Evolutionary conservation across 164 flowering plant genomes (phyloP).

Genomic region (Nymphaea thermarum): DNA sequence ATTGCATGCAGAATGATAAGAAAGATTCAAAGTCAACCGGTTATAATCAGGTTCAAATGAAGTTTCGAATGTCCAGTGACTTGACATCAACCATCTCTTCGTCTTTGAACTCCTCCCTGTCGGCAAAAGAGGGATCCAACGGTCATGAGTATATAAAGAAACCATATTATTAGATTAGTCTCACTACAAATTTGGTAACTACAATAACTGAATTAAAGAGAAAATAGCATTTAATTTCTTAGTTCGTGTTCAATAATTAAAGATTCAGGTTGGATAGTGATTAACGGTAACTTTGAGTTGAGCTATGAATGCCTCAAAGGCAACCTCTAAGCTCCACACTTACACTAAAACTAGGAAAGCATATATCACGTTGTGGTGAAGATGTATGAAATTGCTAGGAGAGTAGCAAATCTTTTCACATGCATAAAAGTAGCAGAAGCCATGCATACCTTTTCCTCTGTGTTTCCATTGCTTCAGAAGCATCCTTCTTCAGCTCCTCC

Average conservation of each 20-base stretch:
- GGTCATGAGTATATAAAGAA: background rate
- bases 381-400: background rate
- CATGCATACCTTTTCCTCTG: constrained; percentile 64
- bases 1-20: background rate
- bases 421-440: background rate
- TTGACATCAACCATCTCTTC: constrained; percentile 64
- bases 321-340: too few species aligned
- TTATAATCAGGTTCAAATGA: constrained; percentile 27
- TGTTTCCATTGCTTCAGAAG: constrained; percentile 91
- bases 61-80: constrained; percentile 85
- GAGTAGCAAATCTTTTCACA: background rate
- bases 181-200: too few species aligned
- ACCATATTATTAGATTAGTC: background rate
- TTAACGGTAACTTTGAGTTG: too few species aligned
- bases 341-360: background rate
- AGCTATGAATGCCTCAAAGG: too few species aligned
- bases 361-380: background rate
- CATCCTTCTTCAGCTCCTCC: constrained; percentile 84
- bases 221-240: too few species aligned
- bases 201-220: too few species aligned
- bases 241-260: too few species aligned
- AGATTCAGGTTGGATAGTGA: too few species aligned
- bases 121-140: background rate
- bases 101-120: constrained; percentile 92
- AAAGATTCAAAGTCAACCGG: background rate